Evolutionary conservation across 352 stramenopile genomes (phyloP).

Genomic region (Pythium apleroticum): DNA sequence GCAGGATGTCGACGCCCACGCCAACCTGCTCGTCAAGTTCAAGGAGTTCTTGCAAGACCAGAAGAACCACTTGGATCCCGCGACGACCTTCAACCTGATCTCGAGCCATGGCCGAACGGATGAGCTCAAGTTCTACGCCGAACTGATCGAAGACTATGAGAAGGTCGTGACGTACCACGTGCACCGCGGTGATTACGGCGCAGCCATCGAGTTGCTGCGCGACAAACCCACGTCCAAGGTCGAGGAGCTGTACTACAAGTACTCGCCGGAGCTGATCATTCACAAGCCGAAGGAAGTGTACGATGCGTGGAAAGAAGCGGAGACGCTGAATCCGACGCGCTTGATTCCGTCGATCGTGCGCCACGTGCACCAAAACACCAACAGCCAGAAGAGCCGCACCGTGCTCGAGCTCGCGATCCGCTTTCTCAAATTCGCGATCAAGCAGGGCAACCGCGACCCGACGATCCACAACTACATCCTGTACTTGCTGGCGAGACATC

Average conservation of each 20-base stretch:
- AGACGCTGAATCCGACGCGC: slow-evolving; percentile 88
- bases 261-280: slow-evolving; percentile 91
- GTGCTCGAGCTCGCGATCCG: slow-evolving; percentile 90
- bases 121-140: slow-evolving; percentile 92
- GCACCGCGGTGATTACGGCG: slow-evolving; percentile 86
- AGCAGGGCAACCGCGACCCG: slow-evolving; percentile 86
- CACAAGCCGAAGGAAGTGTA: slow-evolving; percentile 91
- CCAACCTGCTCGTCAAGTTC: slow-evolving; percentile 89
- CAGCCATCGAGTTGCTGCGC: slow-evolving; percentile 87
- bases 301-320: slow-evolving; percentile 89
- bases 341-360: slow-evolving; percentile 93
- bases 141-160: slow-evolving; percentile 93
- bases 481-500: slow-evolving; percentile 89
- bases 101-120: slow-evolving; percentile 90
- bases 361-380: slow-evolving; percentile 80
- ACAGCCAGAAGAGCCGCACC: slow-evolving; percentile 57
- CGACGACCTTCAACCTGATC: slow-evolving; percentile 92
- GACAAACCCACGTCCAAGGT: slow-evolving; percentile 90
- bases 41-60: slow-evolving; percentile 92
- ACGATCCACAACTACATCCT: slow-evolving; percentile 94
- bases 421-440: slow-evolving; percentile 94
- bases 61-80: slow-evolving; percentile 82
- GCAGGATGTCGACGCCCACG: slow-evolving; percentile 84
- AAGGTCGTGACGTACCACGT: slow-evolving; percentile 93
- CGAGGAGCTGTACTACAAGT: slow-evolving; percentile 94